phyloP scores from a whole-genome alignment of 345 rosid genomes.

The rapeseed (Brassica napus) region DNA sequence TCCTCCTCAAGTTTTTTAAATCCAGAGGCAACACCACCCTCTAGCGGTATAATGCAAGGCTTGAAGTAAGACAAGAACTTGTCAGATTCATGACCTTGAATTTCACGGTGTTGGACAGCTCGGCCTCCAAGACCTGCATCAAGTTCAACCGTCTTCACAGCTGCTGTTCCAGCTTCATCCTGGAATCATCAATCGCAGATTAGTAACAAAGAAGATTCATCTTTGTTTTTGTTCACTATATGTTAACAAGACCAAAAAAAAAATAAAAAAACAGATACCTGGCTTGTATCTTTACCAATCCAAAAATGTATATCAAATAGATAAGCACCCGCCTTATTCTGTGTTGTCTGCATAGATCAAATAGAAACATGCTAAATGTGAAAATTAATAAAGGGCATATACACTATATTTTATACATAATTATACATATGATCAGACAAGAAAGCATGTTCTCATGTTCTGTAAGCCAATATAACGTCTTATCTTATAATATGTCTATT shows the following conservation, averaged over 20 bases:
- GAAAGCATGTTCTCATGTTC: constrained; percentile 24
- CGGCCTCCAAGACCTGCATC: constrained; percentile 98
- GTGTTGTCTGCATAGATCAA: constrained; percentile 60
- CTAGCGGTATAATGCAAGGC: constrained; percentile 94
- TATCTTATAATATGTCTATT: not conserved
- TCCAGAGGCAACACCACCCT: constrained; percentile 98
- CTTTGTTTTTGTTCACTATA: constrained; percentile 3
- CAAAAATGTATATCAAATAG: constrained; percentile 91
- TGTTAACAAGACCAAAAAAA: constrained; percentile 7
- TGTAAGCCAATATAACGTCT: constrained; percentile 14
- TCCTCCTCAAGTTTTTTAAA: constrained; percentile 83
- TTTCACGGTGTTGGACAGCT: constrained; percentile 95
- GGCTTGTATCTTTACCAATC: constrained; percentile 97
- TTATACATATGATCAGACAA: constrained; percentile 22
- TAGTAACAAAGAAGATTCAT: constrained; percentile 16
- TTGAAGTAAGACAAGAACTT: constrained; percentile 95
- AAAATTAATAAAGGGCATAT: not conserved
- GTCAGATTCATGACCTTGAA: constrained; percentile 98
- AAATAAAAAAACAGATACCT: constrained; percentile 49
- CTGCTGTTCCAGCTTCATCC: constrained; percentile 99
- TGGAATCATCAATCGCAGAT: constrained; percentile 36
- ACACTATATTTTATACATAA: not conserved
- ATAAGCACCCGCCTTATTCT: constrained; percentile 84
- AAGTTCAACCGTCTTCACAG: constrained; percentile 94
- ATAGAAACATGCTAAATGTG: constrained; percentile 27